Conservation (phyloP, 1,139 yeast genomes). For the Lodderomyces theae region DNA sequence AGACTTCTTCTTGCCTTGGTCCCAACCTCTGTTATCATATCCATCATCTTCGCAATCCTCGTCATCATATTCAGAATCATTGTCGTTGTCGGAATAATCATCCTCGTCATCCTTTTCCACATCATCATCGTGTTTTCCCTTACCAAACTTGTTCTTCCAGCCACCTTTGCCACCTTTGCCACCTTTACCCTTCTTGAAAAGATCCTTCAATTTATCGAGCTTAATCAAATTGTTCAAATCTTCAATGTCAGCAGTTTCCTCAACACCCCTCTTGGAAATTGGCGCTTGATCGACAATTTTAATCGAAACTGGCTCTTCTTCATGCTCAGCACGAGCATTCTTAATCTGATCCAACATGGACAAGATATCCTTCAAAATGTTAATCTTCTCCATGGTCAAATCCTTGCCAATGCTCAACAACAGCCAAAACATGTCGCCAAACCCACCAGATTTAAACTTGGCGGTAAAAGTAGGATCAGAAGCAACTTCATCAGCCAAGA, state of each 20-base stretch:
- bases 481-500: slow-evolving; percentile 1
- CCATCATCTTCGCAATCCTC: slow-evolving; percentile 1
- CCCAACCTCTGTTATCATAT: neutral
- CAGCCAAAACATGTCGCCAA: slow-evolving; percentile 14
- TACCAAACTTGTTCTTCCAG: slow-evolving; percentile 1
- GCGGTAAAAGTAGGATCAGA: slow-evolving; percentile 5
- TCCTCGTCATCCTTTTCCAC: slow-evolving; percentile 3
- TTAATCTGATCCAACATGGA: slow-evolving; percentile 12
- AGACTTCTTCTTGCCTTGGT: neutral
- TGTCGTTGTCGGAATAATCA: neutral
- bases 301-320: neutral
- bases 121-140: slow-evolving; percentile 4
- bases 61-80: neutral
- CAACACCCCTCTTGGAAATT: slow-evolving; percentile 1
- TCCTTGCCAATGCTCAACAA: slow-evolving; percentile 14
- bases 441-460: slow-evolving; percentile 11
- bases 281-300: slow-evolving; percentile 3
- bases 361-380: slow-evolving; percentile 14
- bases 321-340: slow-evolving; percentile 1
- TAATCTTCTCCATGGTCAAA: slow-evolving; percentile 13
- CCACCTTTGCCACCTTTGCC: slow-evolving; percentile 5
- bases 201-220: slow-evolving; percentile 4
- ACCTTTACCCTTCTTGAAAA: slow-evolving; percentile 4
- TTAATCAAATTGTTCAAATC: slow-evolving; percentile 2
- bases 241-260: neutral